Conservation (phyloP, 129 eudicot genomes). For the Escallonia herrerae region DNA sequence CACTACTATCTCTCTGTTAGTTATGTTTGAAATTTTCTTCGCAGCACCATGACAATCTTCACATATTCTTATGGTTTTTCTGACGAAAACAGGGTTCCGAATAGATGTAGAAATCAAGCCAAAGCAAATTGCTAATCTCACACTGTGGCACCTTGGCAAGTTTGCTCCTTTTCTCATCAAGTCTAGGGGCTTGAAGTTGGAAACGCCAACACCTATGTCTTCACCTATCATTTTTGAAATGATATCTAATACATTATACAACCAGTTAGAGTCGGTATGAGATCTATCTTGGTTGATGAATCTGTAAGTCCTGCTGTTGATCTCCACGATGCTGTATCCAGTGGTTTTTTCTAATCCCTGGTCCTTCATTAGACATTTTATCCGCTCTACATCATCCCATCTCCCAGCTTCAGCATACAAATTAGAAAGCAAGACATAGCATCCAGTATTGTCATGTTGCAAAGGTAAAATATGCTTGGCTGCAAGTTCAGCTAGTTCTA, state of each 20-base stretch:
- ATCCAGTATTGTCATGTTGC: constrained; percentile 53
- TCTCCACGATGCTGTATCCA: constrained; percentile 34
- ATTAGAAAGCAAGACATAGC: constrained; percentile 55
- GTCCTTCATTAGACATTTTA: constrained; percentile 42
- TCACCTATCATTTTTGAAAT: constrained; percentile 33
- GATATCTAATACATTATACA: constrained; percentile 52
- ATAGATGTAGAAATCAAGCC: constrained; percentile 46
- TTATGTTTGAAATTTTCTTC: constrained; percentile 45
- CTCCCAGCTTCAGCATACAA: constrained; percentile 65
- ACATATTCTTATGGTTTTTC: constrained; percentile 60
- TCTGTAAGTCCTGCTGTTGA: constrained; percentile 37
- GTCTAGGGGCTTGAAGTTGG: constrained; percentile 45
- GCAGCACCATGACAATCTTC: constrained; percentile 62
- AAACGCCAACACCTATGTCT: constrained; percentile 10
- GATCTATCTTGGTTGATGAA: constrained; percentile 48
- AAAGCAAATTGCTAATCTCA: constrained; percentile 56
- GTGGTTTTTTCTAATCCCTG: constrained; percentile 35
- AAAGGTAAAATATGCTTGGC: constrained; percentile 26
- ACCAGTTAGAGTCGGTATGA: constrained; percentile 19
- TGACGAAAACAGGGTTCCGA: constrained; percentile 50
- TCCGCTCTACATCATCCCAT: constrained; percentile 64
- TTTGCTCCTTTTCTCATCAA: constrained; percentile 26
- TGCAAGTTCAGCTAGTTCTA: constrained; percentile 62
- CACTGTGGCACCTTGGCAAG: constrained; percentile 53
- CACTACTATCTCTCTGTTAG: constrained; percentile 58